Evolutionary conservation across 23 red algal species (phyloP).

Genomic region (Gracilaria domingensis): DNA sequence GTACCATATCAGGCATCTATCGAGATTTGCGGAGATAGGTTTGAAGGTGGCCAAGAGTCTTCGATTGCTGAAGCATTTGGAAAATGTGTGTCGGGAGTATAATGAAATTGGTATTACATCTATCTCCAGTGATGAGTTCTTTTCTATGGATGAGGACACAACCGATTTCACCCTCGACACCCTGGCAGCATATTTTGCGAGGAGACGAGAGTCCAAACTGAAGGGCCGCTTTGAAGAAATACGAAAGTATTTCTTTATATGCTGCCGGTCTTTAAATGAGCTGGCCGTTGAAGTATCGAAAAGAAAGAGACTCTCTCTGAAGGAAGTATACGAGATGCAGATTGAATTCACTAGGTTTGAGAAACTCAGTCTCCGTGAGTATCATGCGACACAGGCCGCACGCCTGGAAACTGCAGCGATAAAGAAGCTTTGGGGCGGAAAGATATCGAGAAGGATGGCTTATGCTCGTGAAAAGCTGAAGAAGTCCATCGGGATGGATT

Average conservation of each 20-base stretch:
- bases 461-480: too few relatives aligned
- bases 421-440: too few relatives aligned
- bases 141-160: not conserved
- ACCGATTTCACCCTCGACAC: not conserved
- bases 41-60: not conserved
- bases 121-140: not conserved
- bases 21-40: not conserved
- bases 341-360: too few relatives aligned
- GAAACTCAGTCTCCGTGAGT: too few relatives aligned
- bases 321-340: not conserved
- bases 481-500: too few relatives aligned
- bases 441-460: too few relatives aligned
- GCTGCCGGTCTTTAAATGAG: not conserved
- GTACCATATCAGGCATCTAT: not conserved
- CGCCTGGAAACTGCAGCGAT: too few relatives aligned
- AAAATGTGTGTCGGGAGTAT: not conserved
- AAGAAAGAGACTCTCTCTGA: not conserved
- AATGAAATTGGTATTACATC: not conserved
- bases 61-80: not conserved
- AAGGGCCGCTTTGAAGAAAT: not conserved
- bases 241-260: not conserved
- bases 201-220: not conserved
- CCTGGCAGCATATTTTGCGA: not conserved
- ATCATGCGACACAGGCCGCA: too few relatives aligned
- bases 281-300: not conserved